phyloP scores from a whole-genome alignment of 192 early-diverging fungal genomes.

The Coemansia umbellata region DNA sequence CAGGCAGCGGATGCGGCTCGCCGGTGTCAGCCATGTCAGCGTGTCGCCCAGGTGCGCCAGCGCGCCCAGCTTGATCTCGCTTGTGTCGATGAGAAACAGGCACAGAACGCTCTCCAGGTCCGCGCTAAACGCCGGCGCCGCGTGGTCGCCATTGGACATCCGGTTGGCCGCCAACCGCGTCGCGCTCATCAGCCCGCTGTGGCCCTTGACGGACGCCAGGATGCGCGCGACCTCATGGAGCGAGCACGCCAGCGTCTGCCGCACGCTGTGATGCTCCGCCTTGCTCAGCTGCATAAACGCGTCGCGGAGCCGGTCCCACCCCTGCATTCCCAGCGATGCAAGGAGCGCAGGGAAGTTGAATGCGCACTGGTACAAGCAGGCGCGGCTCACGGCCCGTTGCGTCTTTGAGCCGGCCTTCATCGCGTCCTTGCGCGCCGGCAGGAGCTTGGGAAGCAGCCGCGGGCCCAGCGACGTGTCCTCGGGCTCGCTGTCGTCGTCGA shows the following conservation, averaged over 20 bases:
- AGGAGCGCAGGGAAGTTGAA: conserved; percentile 51
- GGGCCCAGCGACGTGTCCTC: conserved; percentile 4
- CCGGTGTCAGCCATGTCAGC: conserved; percentile 57
- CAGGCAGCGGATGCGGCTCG: conserved; percentile 61
- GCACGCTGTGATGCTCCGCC: conserved; percentile 47
- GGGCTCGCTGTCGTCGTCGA: conserved; percentile 16
- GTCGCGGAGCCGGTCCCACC: conserved; percentile 50
- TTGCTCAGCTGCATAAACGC: conserved; percentile 49
- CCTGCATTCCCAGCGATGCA: conserved; percentile 16
- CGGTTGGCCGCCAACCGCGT: conserved; percentile 14
- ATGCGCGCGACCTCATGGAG: conserved; percentile 51
- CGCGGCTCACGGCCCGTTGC: conserved; percentile 24
- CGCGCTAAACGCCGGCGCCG: conserved; percentile 10
- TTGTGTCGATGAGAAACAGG: conserved; percentile 46
- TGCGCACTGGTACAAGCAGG: conserved; percentile 45
- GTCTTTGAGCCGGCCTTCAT: no score
- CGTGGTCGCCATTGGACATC: not conserved
- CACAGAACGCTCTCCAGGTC: conserved; percentile 47
- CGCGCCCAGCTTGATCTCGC: conserved; percentile 67
- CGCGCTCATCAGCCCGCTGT: not conserved
- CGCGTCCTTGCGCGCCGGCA: not conserved
- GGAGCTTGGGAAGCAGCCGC: not conserved
- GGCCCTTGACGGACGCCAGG: conserved; percentile 3
- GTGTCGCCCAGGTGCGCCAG: conserved; percentile 64
- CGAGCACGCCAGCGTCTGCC: conserved; percentile 48